These are phyloP conservation scores for Herpotrichia juniperi DNA, from an alignment of 2,329 filamentous ascomycete species.

Conservation along the genomic window DNA sequence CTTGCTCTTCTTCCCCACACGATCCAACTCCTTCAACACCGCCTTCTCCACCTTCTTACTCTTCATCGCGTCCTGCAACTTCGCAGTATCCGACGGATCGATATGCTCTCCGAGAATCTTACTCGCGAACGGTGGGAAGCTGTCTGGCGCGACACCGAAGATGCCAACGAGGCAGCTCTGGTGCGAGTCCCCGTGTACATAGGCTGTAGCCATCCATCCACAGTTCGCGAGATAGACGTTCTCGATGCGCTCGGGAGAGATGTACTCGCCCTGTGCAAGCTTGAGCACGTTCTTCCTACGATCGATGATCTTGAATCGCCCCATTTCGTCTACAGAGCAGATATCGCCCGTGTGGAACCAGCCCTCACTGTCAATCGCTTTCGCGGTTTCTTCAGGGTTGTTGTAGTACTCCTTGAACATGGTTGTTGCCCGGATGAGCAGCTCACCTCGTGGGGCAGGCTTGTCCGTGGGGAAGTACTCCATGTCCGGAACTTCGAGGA, in stretches of 20 bases:
- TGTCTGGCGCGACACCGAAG: constrained; percentile 84
- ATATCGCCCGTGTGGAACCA: constrained; percentile 99
- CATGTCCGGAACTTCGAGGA: constrained; percentile 89
- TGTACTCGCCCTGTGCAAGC: constrained; percentile 96
- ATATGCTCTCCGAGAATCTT: constrained; percentile 75
- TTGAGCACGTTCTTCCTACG: constrained; percentile 99
- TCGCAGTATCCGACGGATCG: constrained; percentile 66
- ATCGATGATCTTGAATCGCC: constrained; percentile 91
- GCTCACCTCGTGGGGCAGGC: constrained; percentile 87
- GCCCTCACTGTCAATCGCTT: constrained; percentile 82
- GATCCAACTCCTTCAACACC: constrained; percentile 78
- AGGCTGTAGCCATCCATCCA: constrained; percentile 78
- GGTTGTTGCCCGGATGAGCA: constrained; percentile 80
- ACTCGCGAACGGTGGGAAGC: constrained; percentile 80
- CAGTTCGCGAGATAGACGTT: constrained; percentile 88
- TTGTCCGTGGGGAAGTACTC: constrained; percentile 89
- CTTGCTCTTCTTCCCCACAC: constrained; percentile 79
- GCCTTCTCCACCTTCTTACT: constrained; percentile 76
- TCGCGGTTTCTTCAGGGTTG: constrained; percentile 84
- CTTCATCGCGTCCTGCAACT: constrained; percentile 68
- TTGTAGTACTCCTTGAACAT: constrained; percentile 89
- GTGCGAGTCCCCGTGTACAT: constrained; percentile 87
- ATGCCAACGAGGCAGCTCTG: constrained; percentile 84
- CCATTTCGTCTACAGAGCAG: constrained; percentile 79
- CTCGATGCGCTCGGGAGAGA: constrained; percentile 95